Conservation (phyloP, 306 rosid genomes). For the Alnus rubra region DNA sequence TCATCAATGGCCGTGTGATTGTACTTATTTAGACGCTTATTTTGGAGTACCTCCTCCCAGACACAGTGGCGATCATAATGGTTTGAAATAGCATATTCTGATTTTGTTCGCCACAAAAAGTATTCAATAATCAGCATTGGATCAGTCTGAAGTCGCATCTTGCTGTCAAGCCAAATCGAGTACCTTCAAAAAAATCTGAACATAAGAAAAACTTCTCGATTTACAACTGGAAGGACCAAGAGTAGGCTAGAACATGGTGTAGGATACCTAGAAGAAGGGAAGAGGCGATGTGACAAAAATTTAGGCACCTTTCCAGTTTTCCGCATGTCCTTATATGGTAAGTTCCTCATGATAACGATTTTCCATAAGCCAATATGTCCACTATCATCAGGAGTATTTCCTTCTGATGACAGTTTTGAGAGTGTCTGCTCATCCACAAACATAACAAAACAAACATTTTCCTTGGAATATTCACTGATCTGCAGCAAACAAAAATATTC, state of each 20-base stretch:
- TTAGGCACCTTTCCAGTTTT: slow-evolving; percentile 98
- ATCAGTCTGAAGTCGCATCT: slow-evolving; percentile 82
- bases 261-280: slow-evolving; percentile 78
- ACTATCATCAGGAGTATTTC: slow-evolving; percentile 62
- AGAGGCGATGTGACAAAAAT: slow-evolving; percentile 87
- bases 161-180: slow-evolving; percentile 97
- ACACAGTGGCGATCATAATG: slow-evolving; percentile 94
- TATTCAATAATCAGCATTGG: slow-evolving; percentile 83
- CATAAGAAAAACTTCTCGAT: slow-evolving; percentile 15
- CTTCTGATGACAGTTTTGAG: slow-evolving; percentile 67
- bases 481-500: slow-evolving; percentile 43
- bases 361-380: slow-evolving; percentile 86
- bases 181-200: slow-evolving; percentile 57
- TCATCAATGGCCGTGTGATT: slow-evolving; percentile 78
- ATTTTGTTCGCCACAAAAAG: slow-evolving; percentile 80
- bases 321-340: slow-evolving; percentile 87
- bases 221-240: slow-evolving; percentile 24
- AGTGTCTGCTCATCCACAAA: slow-evolving; percentile 80
- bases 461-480: slow-evolving; percentile 88
- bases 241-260: slow-evolving; percentile 25
- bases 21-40: slow-evolving; percentile 86
- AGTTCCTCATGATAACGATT: slow-evolving; percentile 64
- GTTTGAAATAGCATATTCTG: slow-evolving; percentile 92
- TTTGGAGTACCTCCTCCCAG: slow-evolving; percentile 94
- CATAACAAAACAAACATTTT: slow-evolving; percentile 85